Base-by-base conservation (phyloP, 805 yeast species). In the Nakazawaea populi region DNA sequence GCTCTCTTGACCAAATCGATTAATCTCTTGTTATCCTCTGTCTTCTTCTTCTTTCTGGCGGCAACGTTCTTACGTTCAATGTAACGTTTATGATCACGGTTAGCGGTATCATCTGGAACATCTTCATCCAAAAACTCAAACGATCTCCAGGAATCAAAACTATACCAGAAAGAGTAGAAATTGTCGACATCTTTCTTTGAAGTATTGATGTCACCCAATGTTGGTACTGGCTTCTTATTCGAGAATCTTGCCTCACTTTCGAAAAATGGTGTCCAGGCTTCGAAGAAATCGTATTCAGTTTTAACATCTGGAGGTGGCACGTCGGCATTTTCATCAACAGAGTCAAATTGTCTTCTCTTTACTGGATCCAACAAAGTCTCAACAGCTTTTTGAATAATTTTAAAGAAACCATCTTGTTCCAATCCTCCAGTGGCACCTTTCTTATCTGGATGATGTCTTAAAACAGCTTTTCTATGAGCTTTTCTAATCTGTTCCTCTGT, bases 31-130 rank as follows among this genome's bases (percentile, higher is more conserved):
- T 85, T 92, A 73, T 94, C 99, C 67, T 94, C 97, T 65, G 92
- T 90, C 86, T 94, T 94, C 79, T 82, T 87, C 87, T 92, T 94
- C 79, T 89, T 87, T 78, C 99, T 88, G 53, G 95, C 89, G 59
- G 96, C 90, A 72, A 88, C 82, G 79, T 94, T 94, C 80, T 94
- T 94, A 79, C 92, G 89, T 76, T 94, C 99, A 60, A 91, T 85
- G 78, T 89, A 88, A 76, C 99, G 96, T 79, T 94, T 94, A 82
- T 94, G 96, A 71, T 94, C 99, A 80, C 99, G 90, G 84, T 94
- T 94, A 55, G 96, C 87, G 52, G 97, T 88, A 73, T 94, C 99
- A 76, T 94, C 99, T 60, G 99, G 99, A 64, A 91, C 97, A 67
- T 94, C 99, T 77, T 94, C 99, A 68, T 94, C 99, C 70, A 90